Percentiles rank a stretch among this genome's conserved stretches.
These are phyloP conservation scores for Linum trigynum DNA, from an alignment of 345 rosid species.

Conservation along the genomic window DNA sequence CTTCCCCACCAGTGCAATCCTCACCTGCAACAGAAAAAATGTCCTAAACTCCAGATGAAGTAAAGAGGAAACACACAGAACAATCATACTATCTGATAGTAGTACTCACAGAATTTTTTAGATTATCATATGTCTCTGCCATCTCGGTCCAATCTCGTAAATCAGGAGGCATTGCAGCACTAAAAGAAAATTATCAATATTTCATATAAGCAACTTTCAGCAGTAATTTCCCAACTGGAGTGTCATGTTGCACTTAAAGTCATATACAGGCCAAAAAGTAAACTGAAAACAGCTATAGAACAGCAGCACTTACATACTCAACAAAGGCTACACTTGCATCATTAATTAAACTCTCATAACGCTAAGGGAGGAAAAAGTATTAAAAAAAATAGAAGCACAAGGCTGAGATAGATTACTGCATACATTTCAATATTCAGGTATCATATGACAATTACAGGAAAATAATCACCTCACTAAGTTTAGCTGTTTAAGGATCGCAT, in stretches of 20 bases:
- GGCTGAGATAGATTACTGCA: not conserved
- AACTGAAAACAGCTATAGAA: not conserved
- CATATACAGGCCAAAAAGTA: not conserved
- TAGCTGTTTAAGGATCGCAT: slow-evolving; percentile 68
- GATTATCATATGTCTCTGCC: slow-evolving; percentile 29
- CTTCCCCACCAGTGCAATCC: slow-evolving; percentile 33
- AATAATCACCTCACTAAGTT: slow-evolving; percentile 48
- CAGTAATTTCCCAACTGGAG: not conserved
- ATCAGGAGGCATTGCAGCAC: slow-evolving; percentile 21
- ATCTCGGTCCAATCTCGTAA: slow-evolving; percentile 29
- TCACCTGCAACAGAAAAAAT: slow-evolving; percentile 20
- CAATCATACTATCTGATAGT: slow-evolving; percentile 5
- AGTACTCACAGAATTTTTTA: slow-evolving; percentile 40
- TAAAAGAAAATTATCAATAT: slow-evolving; percentile 26
- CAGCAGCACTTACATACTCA: not conserved
- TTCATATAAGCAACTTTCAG: slow-evolving; percentile 8
- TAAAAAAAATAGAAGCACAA: not conserved
- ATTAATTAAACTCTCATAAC: not conserved
- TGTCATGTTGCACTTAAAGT: not conserved
- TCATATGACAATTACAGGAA: not conserved
- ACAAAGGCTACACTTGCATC: not conserved
- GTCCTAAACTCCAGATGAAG: slow-evolving; percentile 19
- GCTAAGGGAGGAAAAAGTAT: not conserved
- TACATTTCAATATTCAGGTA: not conserved
- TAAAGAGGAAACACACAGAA: slow-evolving; percentile 14